Evolutionary conservation across 768 basidiomycete genomes (phyloP), one percentile per base, ranked within the genome.

Genomic region (Boletus eberwhitei): DNA sequence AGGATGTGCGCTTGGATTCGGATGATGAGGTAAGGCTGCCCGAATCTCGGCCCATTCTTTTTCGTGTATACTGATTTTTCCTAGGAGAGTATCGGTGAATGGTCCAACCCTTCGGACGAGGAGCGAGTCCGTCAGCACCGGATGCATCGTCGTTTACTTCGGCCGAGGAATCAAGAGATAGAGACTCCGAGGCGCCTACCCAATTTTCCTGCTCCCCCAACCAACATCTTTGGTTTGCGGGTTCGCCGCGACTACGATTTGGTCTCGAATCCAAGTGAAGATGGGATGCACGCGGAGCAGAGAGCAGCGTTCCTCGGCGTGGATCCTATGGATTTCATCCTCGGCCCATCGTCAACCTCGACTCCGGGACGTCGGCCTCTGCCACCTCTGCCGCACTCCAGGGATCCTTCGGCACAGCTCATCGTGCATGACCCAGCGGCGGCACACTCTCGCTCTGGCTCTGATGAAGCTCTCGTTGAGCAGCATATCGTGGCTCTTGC

Each of bases 41-140:
- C 8, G 13, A 19, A 35, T n/a, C 19, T 3, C 9, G 2, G 29
- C 14, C 14, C 21, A 39, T 49, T 57, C 54, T 53, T 40, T 50
- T n/a, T n/a, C n/a, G 48, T 35, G 13, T 39, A 45, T 56, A 19
- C 40, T 53, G 31, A 59, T 53, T 40, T 58, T 50, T 52, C 29
- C 53, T 58, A 71, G 60, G 75, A 90, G 85, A 91, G 88, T 61
- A 86, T 90, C 46, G 90, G 89, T 26, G 90, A 93, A 73, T 93
- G 82, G 81, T 93, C 91, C 22, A 93, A 93, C 64, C 91, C 91
- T 17, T 93, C 91, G 24, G 91, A 93, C 64, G 91, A 93, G 70
- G 91, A 93, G 65, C 81, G 86, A 29, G 90, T 87, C 4, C 82
- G 90, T 21, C 84, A 84, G 58, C 72, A 78, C 31, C 83, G 88